Percentiles rank a stretch among this genome's conserved stretches.
phyloP scores from a whole-genome alignment of 2,329 filamentous ascomycete species.

The Phialophora verrucosa region DNA sequence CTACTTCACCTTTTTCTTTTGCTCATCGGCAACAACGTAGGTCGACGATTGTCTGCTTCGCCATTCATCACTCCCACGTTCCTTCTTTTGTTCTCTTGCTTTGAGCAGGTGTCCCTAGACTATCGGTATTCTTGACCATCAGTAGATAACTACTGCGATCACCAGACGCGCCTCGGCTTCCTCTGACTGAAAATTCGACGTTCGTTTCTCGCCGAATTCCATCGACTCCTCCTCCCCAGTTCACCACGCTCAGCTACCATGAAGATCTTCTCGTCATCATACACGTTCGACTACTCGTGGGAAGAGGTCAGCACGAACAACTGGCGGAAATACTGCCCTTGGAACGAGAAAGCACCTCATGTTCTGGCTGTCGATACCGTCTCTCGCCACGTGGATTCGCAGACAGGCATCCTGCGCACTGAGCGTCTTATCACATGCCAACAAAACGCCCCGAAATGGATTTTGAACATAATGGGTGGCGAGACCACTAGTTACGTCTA shows the following conservation, averaged over 20 bases:
- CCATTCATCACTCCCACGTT: conserved; percentile 7
- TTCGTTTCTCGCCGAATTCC: not conserved
- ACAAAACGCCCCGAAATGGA: conserved; percentile 57
- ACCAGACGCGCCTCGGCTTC: not conserved
- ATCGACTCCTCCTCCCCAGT: conserved; percentile 43
- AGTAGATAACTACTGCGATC: not conserved
- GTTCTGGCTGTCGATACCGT: conserved; percentile 95
- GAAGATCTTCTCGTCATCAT: conserved; percentile 92
- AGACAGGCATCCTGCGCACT: conserved; percentile 72
- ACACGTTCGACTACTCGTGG: conserved; percentile 98
- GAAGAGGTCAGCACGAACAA: conserved; percentile 96
- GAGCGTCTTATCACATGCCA: conserved; percentile 66
- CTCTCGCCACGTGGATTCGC: conserved; percentile 69
- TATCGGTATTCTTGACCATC: not conserved
- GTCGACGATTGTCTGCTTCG: conserved; percentile 11
- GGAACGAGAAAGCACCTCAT: conserved; percentile 98
- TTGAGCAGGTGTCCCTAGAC: conserved; percentile 2
- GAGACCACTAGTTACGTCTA: conserved; percentile 86
- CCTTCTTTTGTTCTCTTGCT: conserved; percentile 4
- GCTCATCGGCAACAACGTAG: conserved; percentile 3
- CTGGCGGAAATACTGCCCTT: conserved; percentile 98
- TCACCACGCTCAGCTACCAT: conserved; percentile 55
- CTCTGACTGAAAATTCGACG: not conserved
- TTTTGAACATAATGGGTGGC: conserved; percentile 78
- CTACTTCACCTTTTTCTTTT: conserved; percentile 13